A percentile compares a stretch with the other conserved stretches of the same genome.
phyloP scores from a whole-genome alignment of 1,284 basidiomycete species.

The Sparassis latifolia region DNA sequence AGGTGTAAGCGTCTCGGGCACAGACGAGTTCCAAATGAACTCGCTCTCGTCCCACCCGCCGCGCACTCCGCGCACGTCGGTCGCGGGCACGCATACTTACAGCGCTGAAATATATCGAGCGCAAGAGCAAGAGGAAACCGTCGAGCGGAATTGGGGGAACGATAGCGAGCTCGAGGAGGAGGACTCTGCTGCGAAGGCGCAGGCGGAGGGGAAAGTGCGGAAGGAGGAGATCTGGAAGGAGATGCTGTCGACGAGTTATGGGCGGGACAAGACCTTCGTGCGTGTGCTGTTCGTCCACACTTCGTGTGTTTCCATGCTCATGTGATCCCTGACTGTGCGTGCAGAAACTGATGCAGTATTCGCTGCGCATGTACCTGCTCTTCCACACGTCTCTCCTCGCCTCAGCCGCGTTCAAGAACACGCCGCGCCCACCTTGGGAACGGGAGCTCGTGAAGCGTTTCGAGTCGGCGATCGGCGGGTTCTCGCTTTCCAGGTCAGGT shows the following conservation, averaged over 20 bases:
- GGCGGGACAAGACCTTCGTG: slow-evolving; percentile 78
- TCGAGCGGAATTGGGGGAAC: slow-evolving; percentile 25
- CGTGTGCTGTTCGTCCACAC: slow-evolving; percentile 24
- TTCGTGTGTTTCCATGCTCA: slow-evolving; percentile 1
- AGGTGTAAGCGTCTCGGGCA: slow-evolving; percentile 32
- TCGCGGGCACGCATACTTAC: slow-evolving; percentile 31
- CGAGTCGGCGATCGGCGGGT: slow-evolving; percentile 50
- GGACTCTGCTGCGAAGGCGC: slow-evolving; percentile 2
- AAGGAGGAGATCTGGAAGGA: slow-evolving; percentile 72
- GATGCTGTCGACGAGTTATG: slow-evolving; percentile 64
- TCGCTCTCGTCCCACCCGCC: slow-evolving; percentile 72
- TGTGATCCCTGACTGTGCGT: neutral
- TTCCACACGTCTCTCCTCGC: slow-evolving; percentile 52
- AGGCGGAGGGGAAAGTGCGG: slow-evolving; percentile 32
- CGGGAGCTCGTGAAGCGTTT: slow-evolving; percentile 51
- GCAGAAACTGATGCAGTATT: slow-evolving; percentile 81
- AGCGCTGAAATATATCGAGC: slow-evolving; percentile 29
- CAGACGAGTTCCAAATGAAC: slow-evolving; percentile 59
- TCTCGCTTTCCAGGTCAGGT: slow-evolving; percentile 64
- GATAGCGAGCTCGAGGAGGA: slow-evolving; percentile 37
- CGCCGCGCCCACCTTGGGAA: slow-evolving; percentile 45
- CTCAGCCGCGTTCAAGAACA: slow-evolving; percentile 38
- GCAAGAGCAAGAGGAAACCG: slow-evolving; percentile 14
- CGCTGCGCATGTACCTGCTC: slow-evolving; percentile 64
- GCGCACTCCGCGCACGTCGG: slow-evolving; percentile 58